phyloP scores from a whole-genome alignment of 192 early-diverging fungal genomes.

The Coemansia sp. region DNA sequence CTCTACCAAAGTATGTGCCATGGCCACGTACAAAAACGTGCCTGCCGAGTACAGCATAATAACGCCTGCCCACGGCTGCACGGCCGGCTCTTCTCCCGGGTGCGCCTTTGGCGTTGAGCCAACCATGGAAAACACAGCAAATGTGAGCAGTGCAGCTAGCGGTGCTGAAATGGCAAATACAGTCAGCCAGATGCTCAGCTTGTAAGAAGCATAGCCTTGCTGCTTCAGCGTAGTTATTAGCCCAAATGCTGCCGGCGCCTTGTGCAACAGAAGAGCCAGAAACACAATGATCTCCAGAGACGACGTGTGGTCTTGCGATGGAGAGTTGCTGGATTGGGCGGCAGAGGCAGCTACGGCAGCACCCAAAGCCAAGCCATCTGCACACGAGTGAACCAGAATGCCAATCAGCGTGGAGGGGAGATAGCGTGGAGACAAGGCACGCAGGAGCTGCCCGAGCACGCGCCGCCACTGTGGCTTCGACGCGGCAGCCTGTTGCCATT shows the following conservation, averaged over 20 bases:
- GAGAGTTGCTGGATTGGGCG: slow-evolving; percentile 9
- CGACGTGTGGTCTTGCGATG: slow-evolving; percentile 58
- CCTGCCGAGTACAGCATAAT: slow-evolving; percentile 85
- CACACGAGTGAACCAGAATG: slow-evolving; percentile 92
- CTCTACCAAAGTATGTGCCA: slow-evolving; percentile 76
- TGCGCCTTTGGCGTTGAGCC: not conserved
- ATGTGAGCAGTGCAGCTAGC: slow-evolving; percentile 67
- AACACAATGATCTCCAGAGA: slow-evolving; percentile 74
- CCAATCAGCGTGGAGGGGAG: slow-evolving; percentile 77
- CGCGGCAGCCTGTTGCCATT: no score
- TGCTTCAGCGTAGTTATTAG: slow-evolving; percentile 82
- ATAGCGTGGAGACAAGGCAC: slow-evolving; percentile 39
- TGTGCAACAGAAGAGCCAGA: slow-evolving; percentile 93
- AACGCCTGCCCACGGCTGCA: slow-evolving; percentile 72
- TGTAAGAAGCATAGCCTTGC: slow-evolving; percentile 63
- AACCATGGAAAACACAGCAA: slow-evolving; percentile 25
- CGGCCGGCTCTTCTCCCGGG: slow-evolving; percentile 50
- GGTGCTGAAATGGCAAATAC: slow-evolving; percentile 85
- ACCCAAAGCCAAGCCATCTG: slow-evolving; percentile 92
- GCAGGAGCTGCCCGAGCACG: slow-evolving; percentile 10
- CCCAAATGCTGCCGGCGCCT: slow-evolving; percentile 91
- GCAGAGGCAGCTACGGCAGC: slow-evolving; percentile 68
- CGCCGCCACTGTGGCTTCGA: slow-evolving; percentile 42
- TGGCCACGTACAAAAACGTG: slow-evolving; percentile 90
- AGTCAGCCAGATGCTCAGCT: slow-evolving; percentile 71